phyloP scores from a whole-genome alignment of 1,139 yeast species.

The Zygosaccharomyces pseudobailii region DNA sequence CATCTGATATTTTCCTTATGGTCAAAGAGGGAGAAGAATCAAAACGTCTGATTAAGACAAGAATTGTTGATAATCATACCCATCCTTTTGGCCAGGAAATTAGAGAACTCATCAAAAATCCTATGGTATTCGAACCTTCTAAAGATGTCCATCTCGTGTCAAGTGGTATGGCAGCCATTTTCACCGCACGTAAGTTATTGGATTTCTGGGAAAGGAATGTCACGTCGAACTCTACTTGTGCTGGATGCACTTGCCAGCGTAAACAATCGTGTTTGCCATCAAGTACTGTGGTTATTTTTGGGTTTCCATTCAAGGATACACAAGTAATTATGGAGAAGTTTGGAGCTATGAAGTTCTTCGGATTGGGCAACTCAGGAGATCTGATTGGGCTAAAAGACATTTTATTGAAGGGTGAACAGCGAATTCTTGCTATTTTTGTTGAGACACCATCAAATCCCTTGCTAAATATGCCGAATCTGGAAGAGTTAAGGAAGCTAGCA shows the following conservation, averaged over 20 bases:
- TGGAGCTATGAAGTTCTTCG: conserved; percentile 72
- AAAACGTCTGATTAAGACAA: conserved; percentile 57
- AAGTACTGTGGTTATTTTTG: conserved; percentile 61
- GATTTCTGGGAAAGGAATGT: conserved; percentile 42
- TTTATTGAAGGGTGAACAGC: conserved; percentile 49
- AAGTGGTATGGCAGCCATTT: conserved; percentile 87
- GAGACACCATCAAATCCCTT: conserved; percentile 92
- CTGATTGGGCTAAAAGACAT: conserved; percentile 52
- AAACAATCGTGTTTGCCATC: not conserved
- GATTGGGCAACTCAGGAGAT: conserved; percentile 73
- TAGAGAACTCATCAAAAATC: conserved; percentile 10
- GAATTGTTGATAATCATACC: conserved; percentile 62
- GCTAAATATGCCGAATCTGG: conserved; percentile 71
- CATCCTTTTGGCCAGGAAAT: conserved; percentile 25
- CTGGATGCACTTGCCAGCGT: not conserved
- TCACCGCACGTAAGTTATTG: conserved; percentile 63
- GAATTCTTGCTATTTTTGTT: conserved; percentile 60
- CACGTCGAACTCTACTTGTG: not conserved
- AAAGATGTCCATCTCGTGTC: conserved; percentile 71
- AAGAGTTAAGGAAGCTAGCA: conserved; percentile 54
- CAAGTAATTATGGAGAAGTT: conserved; percentile 74
- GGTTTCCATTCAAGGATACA: conserved; percentile 90
- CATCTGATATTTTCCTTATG: conserved; percentile 53
- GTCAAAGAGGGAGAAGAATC: conserved; percentile 83
- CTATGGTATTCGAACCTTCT: conserved; percentile 21